Conservation (phyloP, 768 basidiomycete genomes). For the Lactarius quietus region DNA sequence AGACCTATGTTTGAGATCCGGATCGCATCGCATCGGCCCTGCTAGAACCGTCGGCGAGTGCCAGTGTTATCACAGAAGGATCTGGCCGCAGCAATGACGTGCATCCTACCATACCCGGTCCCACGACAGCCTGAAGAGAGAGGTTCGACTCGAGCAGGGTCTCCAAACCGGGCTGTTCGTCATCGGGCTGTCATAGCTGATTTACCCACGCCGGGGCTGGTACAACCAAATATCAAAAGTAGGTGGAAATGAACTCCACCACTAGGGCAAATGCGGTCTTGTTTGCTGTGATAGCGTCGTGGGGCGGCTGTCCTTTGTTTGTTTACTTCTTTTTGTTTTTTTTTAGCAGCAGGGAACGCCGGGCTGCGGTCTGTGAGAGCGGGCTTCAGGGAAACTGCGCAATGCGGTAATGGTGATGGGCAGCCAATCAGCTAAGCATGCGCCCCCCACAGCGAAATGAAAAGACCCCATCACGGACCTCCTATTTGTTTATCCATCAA, state of each 20-base stretch:
- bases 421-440: background rate
- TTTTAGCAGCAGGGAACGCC: background rate
- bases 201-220: background rate
- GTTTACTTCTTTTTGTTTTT: background rate
- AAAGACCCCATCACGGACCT: background rate
- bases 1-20: background rate
- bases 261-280: background rate
- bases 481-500: background rate
- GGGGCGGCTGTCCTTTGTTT: background rate
- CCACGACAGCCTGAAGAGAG: background rate
- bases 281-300: background rate
- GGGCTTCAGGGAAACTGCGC: background rate
- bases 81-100: background rate
- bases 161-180: background rate
- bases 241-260: background rate
- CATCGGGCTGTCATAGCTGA: no score
- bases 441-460: no score
- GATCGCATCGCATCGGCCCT: background rate
- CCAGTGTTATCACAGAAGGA: background rate
- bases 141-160: background rate
- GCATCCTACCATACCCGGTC: background rate
- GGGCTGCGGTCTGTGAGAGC: background rate
- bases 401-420: background rate
- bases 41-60: background rate
- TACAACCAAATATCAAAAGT: background rate